Base-by-base conservation (phyloP, 306 rosid species). In the Trichosanthes truncata region DNA sequence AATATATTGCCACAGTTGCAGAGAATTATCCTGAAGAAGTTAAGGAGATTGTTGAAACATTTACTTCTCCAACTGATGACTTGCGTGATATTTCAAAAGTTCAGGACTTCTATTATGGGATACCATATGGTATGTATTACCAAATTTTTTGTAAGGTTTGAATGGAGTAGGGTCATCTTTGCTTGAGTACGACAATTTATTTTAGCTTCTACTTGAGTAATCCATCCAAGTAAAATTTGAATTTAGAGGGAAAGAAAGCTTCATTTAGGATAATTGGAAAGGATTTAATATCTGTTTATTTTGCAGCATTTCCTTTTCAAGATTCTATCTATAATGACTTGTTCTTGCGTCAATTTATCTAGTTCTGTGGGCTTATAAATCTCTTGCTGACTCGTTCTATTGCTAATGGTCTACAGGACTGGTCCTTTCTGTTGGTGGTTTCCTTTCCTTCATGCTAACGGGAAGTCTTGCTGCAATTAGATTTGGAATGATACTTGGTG, bases 401-500 rank as follows among this genome's bases (percentile, higher is more conserved):
- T 77, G 68, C 55, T 74, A 29, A 48, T 82, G 82, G 60, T 85
- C 83, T 85, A 80, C 90, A 96, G 98, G 99, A 83, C 80, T 96
- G 80, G 8, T 86, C 69, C 97, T 96, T 61, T 91, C 93, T 81
- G 68, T 89, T 51, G 99, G 97, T 80, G 98, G 99, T 81, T 93
- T 96, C 78, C 91, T 96, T 74, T 75, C 87, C 92, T 96, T 96
- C 86, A 89, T 93, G 98, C 56, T 88, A 80, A 93, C 94, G 0
- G 98, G 99, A 83, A 93, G 92, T 82, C 29, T 46, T 72, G 74
- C 89, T 80, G 97, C 93, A 63, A 81, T 96, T 84, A 90, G 99
- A 87, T 96, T 96, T 83, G 99, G 99, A 82, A 80, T 90, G 83
- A 93, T 96, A 82, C 88, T 93, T 53, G 99, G 99, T 62, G 93